Percentiles rank a stretch among this genome's conserved stretches.
Evolutionary conservation across 2,329 filamentous ascomycete species (phyloP).

Genomic region (Chrysosporium queenslandicum): DNA sequence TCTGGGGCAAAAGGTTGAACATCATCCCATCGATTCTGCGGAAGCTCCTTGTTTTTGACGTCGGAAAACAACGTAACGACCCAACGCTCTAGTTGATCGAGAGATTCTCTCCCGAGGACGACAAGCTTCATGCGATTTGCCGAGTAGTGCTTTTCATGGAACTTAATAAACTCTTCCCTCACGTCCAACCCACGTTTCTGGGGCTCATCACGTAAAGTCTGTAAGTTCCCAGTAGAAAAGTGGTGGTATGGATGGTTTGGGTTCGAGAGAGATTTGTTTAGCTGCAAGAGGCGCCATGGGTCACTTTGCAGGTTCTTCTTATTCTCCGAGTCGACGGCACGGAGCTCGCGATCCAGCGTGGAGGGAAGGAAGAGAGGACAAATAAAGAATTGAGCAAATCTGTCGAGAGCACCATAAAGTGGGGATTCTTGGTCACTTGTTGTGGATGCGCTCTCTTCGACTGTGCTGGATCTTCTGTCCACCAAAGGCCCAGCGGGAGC

Average conservation of each 20-base stretch:
- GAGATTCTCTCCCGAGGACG: constrained; percentile 66
- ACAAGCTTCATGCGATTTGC: constrained; percentile 91
- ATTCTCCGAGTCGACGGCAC: constrained; percentile 88
- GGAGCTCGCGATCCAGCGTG: constrained; percentile 76
- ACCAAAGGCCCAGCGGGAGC: constrained; percentile 10
- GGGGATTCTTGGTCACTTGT: constrained; percentile 39
- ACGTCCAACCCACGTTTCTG: constrained; percentile 73
- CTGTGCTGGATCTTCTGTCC: constrained; percentile 15
- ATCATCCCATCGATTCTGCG: constrained; percentile 56
- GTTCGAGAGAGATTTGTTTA: constrained; percentile 81
- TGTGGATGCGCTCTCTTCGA: constrained; percentile 17
- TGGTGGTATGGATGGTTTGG: constrained; percentile 79
- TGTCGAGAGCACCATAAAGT: constrained; percentile 72
- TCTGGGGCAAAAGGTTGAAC: constrained; percentile 50
- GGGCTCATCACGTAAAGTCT: constrained; percentile 74
- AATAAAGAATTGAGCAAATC: constrained; percentile 91
- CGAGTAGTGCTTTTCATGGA: constrained; percentile 81
- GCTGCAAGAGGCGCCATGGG: constrained; percentile 74
- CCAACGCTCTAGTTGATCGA: constrained; percentile 78
- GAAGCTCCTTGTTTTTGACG: constrained; percentile 70
- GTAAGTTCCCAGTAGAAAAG: constrained; percentile 82
- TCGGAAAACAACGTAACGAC: constrained; percentile 71
- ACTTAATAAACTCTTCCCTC: constrained; percentile 82
- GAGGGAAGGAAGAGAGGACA: constrained; percentile 74
- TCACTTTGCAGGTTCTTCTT: constrained; percentile 96